Evolutionary conservation across 352 stramenopile species (phyloP), one percentile per base, ranked within the genome.

Genomic region (Phytopythium vexans): DNA sequence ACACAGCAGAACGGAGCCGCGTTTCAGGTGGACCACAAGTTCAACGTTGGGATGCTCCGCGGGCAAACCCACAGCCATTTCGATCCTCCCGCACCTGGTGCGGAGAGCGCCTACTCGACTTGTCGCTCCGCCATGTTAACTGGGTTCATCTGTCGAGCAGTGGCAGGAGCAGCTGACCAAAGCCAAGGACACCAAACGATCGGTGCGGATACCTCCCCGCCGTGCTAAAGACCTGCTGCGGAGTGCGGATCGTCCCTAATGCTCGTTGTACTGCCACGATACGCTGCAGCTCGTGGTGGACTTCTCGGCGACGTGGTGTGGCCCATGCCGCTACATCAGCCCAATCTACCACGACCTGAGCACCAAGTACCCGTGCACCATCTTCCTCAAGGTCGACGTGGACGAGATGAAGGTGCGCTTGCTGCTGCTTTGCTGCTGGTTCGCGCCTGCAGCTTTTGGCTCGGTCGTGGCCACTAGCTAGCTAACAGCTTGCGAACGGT

Each of bases 331-430:
- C 54, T 77, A 70, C 60, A 96, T 96, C 34, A 68, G 72, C n/a
- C 89, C 89, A 8, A 74, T 89, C 45, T 95, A 77, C 65, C 83
- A 94, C 49, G 85, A 93, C 47, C 62, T 96, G 15, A 91, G 81
- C 52, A 85, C 82, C 63, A 89, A 90, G 58, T 91, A 92, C 45
- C 77, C 79, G 36, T 88, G 80, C 56, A 81, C 81, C 14, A 76
- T 94, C 46, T 95, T 96, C 61, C 67, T 95, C 48, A 95, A 95
- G 62, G 85, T 96, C 33, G 88, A 96, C 41, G 88, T 96, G 9
- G 88, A 96, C 47, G 86, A 93, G 52, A 68, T 92, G 38, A 80
- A 85, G 62, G 48, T 77, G 10, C 39, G 68, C 42, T 59, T 54
- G 10, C 40, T 49, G n/a, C 34, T 34, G 49, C 37, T 27, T n/a